A percentile compares a stretch with the other conserved stretches of the same genome.
Conservation (phyloP, 2,329 filamentous ascomycete species). For the Fusarium longipes region DNA sequence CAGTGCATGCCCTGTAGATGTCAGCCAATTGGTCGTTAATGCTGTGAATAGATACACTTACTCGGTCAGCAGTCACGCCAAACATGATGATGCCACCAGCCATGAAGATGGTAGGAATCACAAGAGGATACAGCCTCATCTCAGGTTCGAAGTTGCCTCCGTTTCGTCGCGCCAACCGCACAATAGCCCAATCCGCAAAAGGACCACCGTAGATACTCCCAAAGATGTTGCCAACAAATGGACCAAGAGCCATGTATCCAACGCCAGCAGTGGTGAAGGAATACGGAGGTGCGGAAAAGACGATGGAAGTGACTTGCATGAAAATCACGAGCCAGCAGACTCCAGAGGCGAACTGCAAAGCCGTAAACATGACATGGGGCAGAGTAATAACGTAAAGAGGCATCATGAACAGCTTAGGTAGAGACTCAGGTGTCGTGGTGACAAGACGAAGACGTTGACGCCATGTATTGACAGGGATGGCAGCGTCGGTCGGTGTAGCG, state of each 20-base stretch:
- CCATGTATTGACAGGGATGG: conserved; percentile 35
- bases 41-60: conserved; percentile 27
- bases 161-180: conserved; percentile 53
- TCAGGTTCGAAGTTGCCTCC: conserved; percentile 58
- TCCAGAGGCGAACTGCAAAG: conserved; percentile 52
- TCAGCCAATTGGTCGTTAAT: neutral
- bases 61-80: conserved; percentile 51
- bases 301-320: conserved; percentile 49
- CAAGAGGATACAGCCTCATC: conserved; percentile 53
- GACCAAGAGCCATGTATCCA: conserved; percentile 47
- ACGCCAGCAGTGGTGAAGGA: conserved; percentile 44
- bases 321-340: conserved; percentile 40
- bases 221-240: conserved; percentile 54
- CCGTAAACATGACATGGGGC: conserved; percentile 55
- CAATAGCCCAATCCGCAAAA: conserved; percentile 53
- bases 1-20: conserved; percentile 55
- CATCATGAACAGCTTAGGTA: conserved; percentile 35
- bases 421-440: conserved; percentile 35
- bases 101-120: conserved; percentile 49
- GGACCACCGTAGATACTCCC: conserved; percentile 55
- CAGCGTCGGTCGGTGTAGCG: neutral
- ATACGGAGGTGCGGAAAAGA: conserved; percentile 52
- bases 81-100: conserved; percentile 55
- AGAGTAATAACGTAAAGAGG: conserved; percentile 45
- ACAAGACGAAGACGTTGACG: conserved; percentile 34